Evolutionary conservation across 2,329 filamentous ascomycete genomes (phyloP).

Genomic region (Fusarium virguliforme): DNA sequence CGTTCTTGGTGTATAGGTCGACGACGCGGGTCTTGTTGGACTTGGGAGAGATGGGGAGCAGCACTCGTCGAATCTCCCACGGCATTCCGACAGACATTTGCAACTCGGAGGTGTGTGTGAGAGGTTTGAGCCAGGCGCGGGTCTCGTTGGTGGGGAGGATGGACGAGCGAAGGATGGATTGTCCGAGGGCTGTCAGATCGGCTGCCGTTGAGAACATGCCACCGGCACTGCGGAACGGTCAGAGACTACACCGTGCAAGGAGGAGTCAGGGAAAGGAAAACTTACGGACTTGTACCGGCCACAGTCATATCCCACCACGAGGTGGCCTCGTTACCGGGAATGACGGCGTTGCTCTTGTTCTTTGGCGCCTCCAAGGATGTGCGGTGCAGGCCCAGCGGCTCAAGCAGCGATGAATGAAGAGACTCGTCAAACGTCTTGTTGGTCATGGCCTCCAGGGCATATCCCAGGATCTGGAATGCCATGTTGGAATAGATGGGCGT

Average conservation of each 20-base stretch:
- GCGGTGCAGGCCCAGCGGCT: conserved; percentile 14
- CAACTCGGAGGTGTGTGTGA: conserved; percentile 55
- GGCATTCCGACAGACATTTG: conserved; percentile 60
- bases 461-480: conserved; percentile 24
- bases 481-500: conserved; percentile 29
- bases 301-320: conserved; percentile 13
- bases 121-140: conserved; percentile 61
- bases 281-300: conserved; percentile 20
- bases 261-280: background rate
- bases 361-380: conserved; percentile 22
- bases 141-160: background rate
- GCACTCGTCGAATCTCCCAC: conserved; percentile 62
- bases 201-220: conserved; percentile 20
- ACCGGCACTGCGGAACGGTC: conserved; percentile 2
- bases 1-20: conserved; percentile 64
- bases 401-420: conserved; percentile 10
- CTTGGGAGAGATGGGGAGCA: conserved; percentile 12
- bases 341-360: conserved; percentile 21
- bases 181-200: conserved; percentile 9
- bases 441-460: conserved; percentile 20
- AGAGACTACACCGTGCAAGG: background rate
- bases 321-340: conserved; percentile 9
- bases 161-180: conserved; percentile 15
- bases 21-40: conserved; percentile 56
- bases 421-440: conserved; percentile 19